A percentile compares a stretch with the other conserved stretches of the same genome.
Conservation (phyloP, 1,139 yeast species). For the Torulaspora pretoriensis region DNA sequence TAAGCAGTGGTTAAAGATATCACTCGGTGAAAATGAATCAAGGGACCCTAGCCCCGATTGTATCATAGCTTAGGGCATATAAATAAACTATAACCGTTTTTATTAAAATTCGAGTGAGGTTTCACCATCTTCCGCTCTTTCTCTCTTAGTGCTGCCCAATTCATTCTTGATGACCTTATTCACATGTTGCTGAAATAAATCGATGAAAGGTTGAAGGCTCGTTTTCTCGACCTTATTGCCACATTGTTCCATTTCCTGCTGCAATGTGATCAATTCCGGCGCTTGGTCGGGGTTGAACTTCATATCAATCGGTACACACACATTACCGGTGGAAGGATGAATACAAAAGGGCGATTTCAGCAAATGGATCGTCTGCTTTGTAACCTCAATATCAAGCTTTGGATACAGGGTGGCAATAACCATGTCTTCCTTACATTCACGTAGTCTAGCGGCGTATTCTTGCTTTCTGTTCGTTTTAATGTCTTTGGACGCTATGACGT, state of each 20-base stretch:
- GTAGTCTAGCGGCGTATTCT: slow-evolving; percentile 36
- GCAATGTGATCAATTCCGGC: slow-evolving; percentile 66
- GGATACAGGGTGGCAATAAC: slow-evolving; percentile 83
- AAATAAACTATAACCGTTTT: not conserved
- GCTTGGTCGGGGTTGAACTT: slow-evolving; percentile 76
- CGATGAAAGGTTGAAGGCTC: slow-evolving; percentile 67
- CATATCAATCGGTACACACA: slow-evolving; percentile 79
- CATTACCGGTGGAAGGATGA: slow-evolving; percentile 96
- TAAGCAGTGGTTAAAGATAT: slow-evolving; percentile 34
- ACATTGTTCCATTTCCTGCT: slow-evolving; percentile 39
- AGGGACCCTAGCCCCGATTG: slow-evolving; percentile 13
- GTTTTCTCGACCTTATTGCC: slow-evolving; percentile 59
- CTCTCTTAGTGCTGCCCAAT: slow-evolving; percentile 44
- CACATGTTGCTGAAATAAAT: slow-evolving; percentile 65
- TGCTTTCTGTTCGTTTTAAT: slow-evolving; percentile 43
- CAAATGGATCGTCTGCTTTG: slow-evolving; percentile 84
- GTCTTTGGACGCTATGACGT: slow-evolving; percentile 44
- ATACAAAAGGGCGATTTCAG: slow-evolving; percentile 97
- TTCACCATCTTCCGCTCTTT: slow-evolving; percentile 35
- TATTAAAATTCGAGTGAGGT: slow-evolving; percentile 2
- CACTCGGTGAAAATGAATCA: slow-evolving; percentile 1
- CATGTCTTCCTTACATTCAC: slow-evolving; percentile 77
- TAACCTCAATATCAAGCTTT: slow-evolving; percentile 86
- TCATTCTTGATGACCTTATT: slow-evolving; percentile 54
- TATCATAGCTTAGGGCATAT: slow-evolving; percentile 11